Base-by-base conservation (phyloP, 2,329 filamentous ascomycete species). In the Aspergillus candidus region DNA sequence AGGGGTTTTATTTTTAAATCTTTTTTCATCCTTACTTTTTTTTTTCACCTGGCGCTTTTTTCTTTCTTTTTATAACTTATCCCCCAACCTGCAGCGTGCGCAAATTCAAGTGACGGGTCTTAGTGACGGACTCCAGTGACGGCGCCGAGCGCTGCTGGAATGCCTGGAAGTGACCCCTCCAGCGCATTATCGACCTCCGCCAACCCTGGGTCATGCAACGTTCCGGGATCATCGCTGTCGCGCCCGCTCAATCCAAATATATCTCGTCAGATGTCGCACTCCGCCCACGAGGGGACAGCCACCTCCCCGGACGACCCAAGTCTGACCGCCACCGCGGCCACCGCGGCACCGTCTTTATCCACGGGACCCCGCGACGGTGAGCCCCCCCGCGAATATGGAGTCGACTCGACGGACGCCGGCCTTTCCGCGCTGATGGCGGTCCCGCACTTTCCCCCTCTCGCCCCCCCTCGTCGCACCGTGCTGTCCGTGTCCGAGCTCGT, bases 341-440 rank as follows among this genome's bases (percentile, higher is more conserved):
- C 27, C 13, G 27, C 32, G 32, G 35, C 22, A 27, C 22, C 22
- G 22, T 10, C 22, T 8, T 27, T 27, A 18, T 11, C 11, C 22
- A 11, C 43, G 40, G 30, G 40, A 34, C 35, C 18, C 15, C 34
- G 11, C 27, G 14, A 13, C 22, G 38, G 32, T 29, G 32, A 34
- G 30, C 11, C 15, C 17, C 39, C 35, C 29, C n/a, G 13, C 17
- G 13, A 27, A 13, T 11, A 38, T 38, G 36, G 18, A 6, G 6
- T 11, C 33, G 38, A 38, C 52, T 42, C 44, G 22, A 45, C 34
- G 10, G 52, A 57, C 38, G 47, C 55, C 30, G 56, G 53, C 5
- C 43, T 61, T 32, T 57, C 61, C 33, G 60, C 60, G 41, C 51
- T 64, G 12, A 56, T 59, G 41, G 57, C 59, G 6, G 54, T 63